Conservation (phyloP, 805 yeast species). For the Teunomyces barrocoloradensis region DNA sequence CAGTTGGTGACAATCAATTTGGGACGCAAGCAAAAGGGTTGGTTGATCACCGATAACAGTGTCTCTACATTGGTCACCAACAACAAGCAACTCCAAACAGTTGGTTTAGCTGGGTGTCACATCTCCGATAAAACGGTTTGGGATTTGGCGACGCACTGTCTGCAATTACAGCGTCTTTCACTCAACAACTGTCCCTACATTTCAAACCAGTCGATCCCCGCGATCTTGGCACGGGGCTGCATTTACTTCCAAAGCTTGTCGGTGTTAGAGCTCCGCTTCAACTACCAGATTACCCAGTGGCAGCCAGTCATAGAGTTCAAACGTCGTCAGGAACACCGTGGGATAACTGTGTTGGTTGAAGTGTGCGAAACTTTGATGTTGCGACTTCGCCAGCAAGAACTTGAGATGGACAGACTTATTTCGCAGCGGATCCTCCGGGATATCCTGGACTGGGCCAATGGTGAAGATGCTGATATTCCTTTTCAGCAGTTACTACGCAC, state of each 20-base stretch:
- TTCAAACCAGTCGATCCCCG: constrained; percentile 59
- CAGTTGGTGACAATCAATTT: constrained; percentile 62
- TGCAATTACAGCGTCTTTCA: constrained; percentile 60
- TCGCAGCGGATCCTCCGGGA: constrained; percentile 61
- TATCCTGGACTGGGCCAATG: constrained; percentile 61
- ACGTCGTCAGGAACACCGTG: constrained; percentile 44
- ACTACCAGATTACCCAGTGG: constrained; percentile 55
- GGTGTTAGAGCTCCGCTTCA: constrained; percentile 74
- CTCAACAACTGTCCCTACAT: constrained; percentile 67
- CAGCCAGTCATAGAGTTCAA: constrained; percentile 69
- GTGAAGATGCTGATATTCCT: constrained; percentile 40
- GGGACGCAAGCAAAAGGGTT: constrained; percentile 73
- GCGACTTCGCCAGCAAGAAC: constrained; percentile 60
- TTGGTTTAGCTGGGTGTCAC: constrained; percentile 88
- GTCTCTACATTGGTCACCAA: constrained; percentile 54
- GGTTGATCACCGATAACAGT: constrained; percentile 67
- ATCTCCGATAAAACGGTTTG: constrained; percentile 75
- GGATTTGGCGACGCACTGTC: constrained; percentile 62
- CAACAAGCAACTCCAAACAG: constrained; percentile 55
- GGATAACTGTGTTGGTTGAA: constrained; percentile 62
- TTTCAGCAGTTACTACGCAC: constrained; percentile 9
- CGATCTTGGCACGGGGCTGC: constrained; percentile 28
- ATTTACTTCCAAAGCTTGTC: constrained; percentile 49
- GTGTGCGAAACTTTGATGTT: constrained; percentile 70
- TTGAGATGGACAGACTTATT: constrained; percentile 52